Percentiles rank a stretch among this genome's conserved stretches.
Evolutionary conservation across 2,329 filamentous ascomycete genomes (phyloP).

Genomic region (Scedosporium dehoogii): DNA sequence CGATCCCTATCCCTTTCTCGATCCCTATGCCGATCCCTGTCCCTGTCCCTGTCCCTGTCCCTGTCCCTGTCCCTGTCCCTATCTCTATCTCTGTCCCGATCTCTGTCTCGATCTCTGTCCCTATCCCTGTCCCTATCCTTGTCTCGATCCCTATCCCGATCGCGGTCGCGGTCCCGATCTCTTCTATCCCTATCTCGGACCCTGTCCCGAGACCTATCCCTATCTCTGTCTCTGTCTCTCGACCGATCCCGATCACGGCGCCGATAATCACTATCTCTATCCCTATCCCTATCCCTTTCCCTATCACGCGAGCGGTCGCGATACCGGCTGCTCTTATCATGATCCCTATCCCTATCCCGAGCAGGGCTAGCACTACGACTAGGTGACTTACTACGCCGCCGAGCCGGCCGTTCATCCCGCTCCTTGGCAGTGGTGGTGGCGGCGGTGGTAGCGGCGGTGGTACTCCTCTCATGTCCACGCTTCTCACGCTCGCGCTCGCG

Average conservation of each 20-base stretch:
- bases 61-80: conserved; percentile 17
- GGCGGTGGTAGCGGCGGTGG: conserved; percentile 12
- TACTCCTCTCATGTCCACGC: neutral
- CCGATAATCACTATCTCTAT: conserved; percentile 18
- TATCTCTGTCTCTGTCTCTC: conserved; percentile 14
- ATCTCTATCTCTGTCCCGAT: conserved; percentile 15
- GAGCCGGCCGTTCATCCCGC: conserved; percentile 21
- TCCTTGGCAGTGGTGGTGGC: conserved; percentile 17
- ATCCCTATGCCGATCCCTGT: conserved; percentile 14
- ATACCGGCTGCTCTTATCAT: conserved; percentile 12
- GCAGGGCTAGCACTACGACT: conserved; percentile 22
- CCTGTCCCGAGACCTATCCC: conserved; percentile 18
- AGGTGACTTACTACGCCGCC: conserved; percentile 17
- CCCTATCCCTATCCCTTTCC: conserved; percentile 21
- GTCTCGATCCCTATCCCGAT: conserved; percentile 18
- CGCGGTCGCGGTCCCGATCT: conserved; percentile 18
- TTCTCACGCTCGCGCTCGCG: conserved; percentile 20
- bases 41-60: conserved; percentile 13
- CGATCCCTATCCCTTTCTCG: conserved; percentile 8
- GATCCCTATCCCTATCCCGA: conserved; percentile 20
- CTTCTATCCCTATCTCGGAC: conserved; percentile 19
- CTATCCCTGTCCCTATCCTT: conserved; percentile 22
- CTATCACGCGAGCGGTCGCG: conserved; percentile 23
- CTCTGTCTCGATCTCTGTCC: conserved; percentile 18
- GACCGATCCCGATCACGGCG: conserved; percentile 18